Evolutionary conservation across 306 rosid species (phyloP).

Genomic region (Quercus ilex): DNA sequence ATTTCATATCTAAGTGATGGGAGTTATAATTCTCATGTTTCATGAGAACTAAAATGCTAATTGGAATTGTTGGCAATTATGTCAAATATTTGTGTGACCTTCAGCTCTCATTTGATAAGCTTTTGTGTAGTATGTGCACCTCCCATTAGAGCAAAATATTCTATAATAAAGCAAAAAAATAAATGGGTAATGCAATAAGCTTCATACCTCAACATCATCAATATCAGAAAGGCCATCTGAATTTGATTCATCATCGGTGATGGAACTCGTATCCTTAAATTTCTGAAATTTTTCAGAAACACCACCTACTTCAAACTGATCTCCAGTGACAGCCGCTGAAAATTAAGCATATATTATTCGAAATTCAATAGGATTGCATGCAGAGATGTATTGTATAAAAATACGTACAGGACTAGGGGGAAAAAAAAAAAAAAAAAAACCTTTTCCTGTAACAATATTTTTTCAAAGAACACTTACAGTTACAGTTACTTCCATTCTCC

Average conservation of each 20-base stretch:
- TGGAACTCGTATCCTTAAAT: conserved; percentile 19
- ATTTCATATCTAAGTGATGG: too few species aligned
- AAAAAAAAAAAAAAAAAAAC: neutral
- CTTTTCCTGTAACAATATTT: neutral
- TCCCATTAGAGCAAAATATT: neutral
- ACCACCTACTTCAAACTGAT: neutral
- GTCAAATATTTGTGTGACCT: neutral
- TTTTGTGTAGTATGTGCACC: neutral
- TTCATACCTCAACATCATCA: conserved; percentile 53
- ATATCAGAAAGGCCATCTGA: conserved; percentile 56
- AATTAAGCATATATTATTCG: neutral
- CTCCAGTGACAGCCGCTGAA: neutral
- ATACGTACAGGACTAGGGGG: neutral
- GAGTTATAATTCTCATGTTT: too few species aligned
- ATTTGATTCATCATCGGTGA: conserved; percentile 42
- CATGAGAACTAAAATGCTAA: too few species aligned
- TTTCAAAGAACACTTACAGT: neutral
- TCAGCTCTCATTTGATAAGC: neutral
- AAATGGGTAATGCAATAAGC: neutral
- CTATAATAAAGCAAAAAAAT: neutral
- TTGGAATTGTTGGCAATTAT: too few species aligned
- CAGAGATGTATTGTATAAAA: neutral
- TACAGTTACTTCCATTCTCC: neutral
- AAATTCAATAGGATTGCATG: neutral
- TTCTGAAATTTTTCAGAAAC: conserved; percentile 10